Conservation (phyloP, 345 rosid species). For the Rhodamnia argentea region DNA sequence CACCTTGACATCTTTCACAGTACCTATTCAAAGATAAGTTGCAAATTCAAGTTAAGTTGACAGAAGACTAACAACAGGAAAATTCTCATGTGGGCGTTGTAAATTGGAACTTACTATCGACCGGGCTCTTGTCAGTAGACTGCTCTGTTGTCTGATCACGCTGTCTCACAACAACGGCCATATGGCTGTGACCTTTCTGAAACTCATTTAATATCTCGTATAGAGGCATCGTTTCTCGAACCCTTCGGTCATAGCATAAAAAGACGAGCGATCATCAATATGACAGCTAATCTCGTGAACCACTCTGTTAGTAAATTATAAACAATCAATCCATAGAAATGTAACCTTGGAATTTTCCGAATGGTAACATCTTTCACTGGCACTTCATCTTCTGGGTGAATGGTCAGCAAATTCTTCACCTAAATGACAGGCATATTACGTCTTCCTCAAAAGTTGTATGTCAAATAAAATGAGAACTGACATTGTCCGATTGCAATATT, state of each 20-base stretch:
- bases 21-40: conserved; percentile 10
- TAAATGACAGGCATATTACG: conserved; percentile 3
- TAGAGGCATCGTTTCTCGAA: conserved; percentile 69
- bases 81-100: neutral
- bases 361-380: conserved; percentile 83
- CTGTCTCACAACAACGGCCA: conserved; percentile 82
- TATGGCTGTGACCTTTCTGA: conserved; percentile 98
- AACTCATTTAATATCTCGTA: conserved; percentile 97
- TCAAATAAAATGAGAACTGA: neutral
- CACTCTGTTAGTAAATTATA: neutral
- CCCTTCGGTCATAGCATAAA: conserved; percentile 20
- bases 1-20: conserved; percentile 41
- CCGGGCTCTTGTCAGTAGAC: conserved; percentile 5
- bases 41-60: neutral
- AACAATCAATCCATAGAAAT: neutral
- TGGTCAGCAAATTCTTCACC: conserved; percentile 81
- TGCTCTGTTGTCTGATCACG: conserved; percentile 21
- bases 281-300: neutral
- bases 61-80: neutral
- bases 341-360: conserved; percentile 87
- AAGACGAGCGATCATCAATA: neutral
- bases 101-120: conserved; percentile 21
- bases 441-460: neutral
- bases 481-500: neutral
- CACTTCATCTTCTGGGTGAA: conserved; percentile 70